Evolutionary conservation across 2,329 filamentous ascomycete genomes (phyloP).

Genomic region (Nothophoma quercina): DNA sequence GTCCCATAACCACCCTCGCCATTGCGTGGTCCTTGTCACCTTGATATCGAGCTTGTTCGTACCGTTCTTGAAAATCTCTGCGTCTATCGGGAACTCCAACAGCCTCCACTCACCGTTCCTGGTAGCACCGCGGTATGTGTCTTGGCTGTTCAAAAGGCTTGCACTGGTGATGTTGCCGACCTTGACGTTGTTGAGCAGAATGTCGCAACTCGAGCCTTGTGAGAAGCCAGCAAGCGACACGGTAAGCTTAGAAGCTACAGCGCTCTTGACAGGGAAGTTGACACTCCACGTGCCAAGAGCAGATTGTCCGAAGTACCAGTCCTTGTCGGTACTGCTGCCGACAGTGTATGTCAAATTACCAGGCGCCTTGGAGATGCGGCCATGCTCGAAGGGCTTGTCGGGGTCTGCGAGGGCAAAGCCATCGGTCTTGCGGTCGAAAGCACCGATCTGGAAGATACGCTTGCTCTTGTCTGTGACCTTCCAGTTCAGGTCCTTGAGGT

Average conservation of each 20-base stretch:
- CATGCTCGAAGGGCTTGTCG: constrained; percentile 54
- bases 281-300: constrained; percentile 44
- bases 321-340: constrained; percentile 43
- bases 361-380: constrained; percentile 54
- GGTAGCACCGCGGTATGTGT: constrained; percentile 58
- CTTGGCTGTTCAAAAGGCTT: constrained; percentile 54
- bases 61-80: constrained; percentile 41
- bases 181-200: constrained; percentile 53
- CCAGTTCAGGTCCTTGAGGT: constrained; percentile 55
- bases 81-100: constrained; percentile 51
- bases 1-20: constrained; percentile 56
- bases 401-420: constrained; percentile 55
- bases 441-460: constrained; percentile 59
- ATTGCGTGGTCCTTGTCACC: constrained; percentile 46
- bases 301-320: constrained; percentile 62
- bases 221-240: constrained; percentile 58
- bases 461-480: constrained; percentile 45
- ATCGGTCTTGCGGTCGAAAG: constrained; percentile 56
- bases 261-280: constrained; percentile 40
- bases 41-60: constrained; percentile 49
- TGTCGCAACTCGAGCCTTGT: constrained; percentile 50
- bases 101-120: constrained; percentile 58
- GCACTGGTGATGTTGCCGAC: constrained; percentile 53
- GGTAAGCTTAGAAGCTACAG: constrained; percentile 47
- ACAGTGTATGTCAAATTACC: constrained; percentile 56